Evolutionary conservation across 2,329 filamentous ascomycete genomes (phyloP), one percentile per base, ranked within the genome.

Genomic region (Fusarium transvaalense): DNA sequence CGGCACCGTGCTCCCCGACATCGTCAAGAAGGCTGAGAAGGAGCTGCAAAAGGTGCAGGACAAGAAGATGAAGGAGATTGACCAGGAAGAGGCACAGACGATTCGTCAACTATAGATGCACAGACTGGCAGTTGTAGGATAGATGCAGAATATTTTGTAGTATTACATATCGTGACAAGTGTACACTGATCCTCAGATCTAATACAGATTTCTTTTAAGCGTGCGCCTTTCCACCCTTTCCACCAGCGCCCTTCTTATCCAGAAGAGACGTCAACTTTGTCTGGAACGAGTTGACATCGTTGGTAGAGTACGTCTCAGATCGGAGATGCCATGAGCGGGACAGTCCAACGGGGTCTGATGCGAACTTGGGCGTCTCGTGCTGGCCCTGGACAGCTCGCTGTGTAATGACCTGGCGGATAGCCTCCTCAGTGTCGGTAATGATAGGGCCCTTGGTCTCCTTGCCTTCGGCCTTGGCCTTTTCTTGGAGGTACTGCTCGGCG

Each of bases 31-130:
- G 74, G 79, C 86, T 7, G 82, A 84, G 38, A 82, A 76, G 57
- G 80, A 82, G 74, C 67, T 83, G 73, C 82, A 84, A 72, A 83
- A 83, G 77, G 64, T 82, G 60, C 84, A 85, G 78, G 83, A 86
- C 60, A 85, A 85, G 78, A 80, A 83, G 76, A 82, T 87, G 78
- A 81, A 81, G 74, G 80, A 79, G 56, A 82, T 88, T 46, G 82
- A 86, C 45, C 72, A 71, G 13, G 79, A 79, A 39, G 86, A 89
- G 79, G 84, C 85, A 74, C 80, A 82, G 73, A 77, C 80, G 4
- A 66, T 85, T 27, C 81, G 80, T 71, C 76, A 81, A 74, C 71
- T 83, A 59, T 62, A 66, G 55, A 66, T 59, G 34, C 29, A 52
- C 35, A 27, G 19, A 42, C 53, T 53, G 41, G 25, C 23, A 47